Percentiles rank a stretch among this genome's conserved stretches.
phyloP scores from a whole-genome alignment of 176 grass and related monocot species.

The Aegilops umbellulata region DNA sequence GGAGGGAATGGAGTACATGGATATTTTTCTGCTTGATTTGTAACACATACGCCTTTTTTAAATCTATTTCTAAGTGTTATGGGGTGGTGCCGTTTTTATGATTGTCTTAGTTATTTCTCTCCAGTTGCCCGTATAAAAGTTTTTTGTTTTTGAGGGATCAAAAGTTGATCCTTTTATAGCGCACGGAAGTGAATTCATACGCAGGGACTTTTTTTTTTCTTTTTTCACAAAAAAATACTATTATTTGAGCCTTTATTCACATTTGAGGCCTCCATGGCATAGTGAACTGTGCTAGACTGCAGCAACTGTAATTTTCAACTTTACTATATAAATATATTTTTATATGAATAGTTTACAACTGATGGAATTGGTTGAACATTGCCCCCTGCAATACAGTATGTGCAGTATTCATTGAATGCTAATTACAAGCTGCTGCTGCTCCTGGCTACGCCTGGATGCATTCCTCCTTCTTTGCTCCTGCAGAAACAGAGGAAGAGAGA shows the following conservation, averaged over 20 bases:
- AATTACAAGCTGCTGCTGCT: constrained; percentile 39
- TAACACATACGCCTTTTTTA: not conserved
- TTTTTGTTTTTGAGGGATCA: not conserved
- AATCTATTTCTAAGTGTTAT: not conserved
- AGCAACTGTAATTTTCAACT: not conserved
- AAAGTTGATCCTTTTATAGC: not conserved
- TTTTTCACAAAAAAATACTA: not conserved
- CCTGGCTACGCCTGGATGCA: constrained; percentile 13
- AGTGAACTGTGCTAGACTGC: not conserved
- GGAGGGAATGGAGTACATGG: not conserved
- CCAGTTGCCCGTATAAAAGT: not conserved
- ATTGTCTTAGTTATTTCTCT: not conserved
- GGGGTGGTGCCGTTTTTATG: not conserved
- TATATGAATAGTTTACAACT: constrained; percentile 21
- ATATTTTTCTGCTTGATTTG: constrained; percentile 5
- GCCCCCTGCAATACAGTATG: constrained; percentile 3
- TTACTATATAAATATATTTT: constrained; percentile 6
- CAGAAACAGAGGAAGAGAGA: not conserved
- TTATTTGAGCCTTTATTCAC: not conserved
- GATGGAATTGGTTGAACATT: constrained; percentile 6
- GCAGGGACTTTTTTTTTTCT: not conserved
- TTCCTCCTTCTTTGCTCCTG: constrained; percentile 56
- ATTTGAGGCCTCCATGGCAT: not conserved
- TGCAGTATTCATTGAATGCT: constrained; percentile 28
- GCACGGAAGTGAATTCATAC: not conserved